Conservation (phyloP, 2,329 filamentous ascomycete species). For the Penicillium sp. region DNA sequence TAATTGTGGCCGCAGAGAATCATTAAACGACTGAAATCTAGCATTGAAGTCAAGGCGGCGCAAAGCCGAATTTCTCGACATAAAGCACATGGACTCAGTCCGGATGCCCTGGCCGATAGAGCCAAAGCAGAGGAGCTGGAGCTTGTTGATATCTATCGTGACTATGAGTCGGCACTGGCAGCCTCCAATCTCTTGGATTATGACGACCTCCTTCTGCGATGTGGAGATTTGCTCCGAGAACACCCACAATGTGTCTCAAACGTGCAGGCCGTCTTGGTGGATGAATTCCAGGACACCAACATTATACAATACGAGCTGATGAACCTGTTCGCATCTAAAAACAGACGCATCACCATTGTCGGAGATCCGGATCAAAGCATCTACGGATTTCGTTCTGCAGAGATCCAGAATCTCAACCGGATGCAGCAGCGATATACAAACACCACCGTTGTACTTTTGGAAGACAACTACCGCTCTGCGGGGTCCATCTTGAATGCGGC, state of each 20-base stretch:
- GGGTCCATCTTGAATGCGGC: conserved; percentile 78
- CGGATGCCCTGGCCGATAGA: conserved; percentile 42
- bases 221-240: conserved; percentile 70
- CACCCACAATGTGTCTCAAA: conserved; percentile 82
- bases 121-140: conserved; percentile 57
- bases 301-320: conserved; percentile 92
- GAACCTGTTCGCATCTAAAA: conserved; percentile 73
- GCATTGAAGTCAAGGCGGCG: conserved; percentile 68
- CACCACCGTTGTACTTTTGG: conserved; percentile 77
- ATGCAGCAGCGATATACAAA: conserved; percentile 74
- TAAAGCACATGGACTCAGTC: conserved; percentile 56
- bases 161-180: conserved; percentile 74
- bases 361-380: conserved; percentile 98
- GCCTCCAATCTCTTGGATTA: conserved; percentile 86
- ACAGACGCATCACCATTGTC: conserved; percentile 82
- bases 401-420: conserved; percentile 80
- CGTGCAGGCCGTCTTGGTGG: conserved; percentile 85
- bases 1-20: conserved; percentile 55
- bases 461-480: conserved; percentile 93
- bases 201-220: conserved; percentile 83
- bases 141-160: conserved; percentile 64
- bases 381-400: conserved; percentile 90
- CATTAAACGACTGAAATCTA: conserved; percentile 68
- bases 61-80: conserved; percentile 69
- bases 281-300: conserved; percentile 98